Evolutionary conservation across 495 filamentous ascomycete genomes (phyloP).

Genomic region (Ramalina peruviana): DNA sequence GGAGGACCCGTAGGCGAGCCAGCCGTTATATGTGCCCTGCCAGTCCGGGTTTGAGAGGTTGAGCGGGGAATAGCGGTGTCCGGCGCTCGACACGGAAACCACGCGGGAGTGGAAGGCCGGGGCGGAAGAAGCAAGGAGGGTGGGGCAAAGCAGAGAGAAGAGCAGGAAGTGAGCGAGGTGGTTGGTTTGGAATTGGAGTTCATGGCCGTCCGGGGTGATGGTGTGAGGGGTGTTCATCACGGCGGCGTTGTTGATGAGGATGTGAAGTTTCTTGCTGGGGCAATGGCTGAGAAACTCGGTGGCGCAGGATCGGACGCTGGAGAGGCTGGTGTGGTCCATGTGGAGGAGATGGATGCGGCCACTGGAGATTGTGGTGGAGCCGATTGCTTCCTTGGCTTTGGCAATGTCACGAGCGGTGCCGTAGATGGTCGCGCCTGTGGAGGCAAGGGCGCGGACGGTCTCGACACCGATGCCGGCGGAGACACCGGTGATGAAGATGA

Average conservation of each 20-base stretch:
- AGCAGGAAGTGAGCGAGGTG: slow-evolving; percentile 37
- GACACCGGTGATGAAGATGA: slow-evolving; percentile 54
- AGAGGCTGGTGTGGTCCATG: slow-evolving; percentile 32
- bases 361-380: too few relatives aligned
- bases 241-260: slow-evolving; percentile 35
- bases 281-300: slow-evolving; percentile 25
- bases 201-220: slow-evolving; percentile 27
- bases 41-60: slow-evolving; percentile 17
- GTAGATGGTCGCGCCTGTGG: slow-evolving; percentile 36
- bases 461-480: slow-evolving; percentile 41
- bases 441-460: slow-evolving; percentile 33
- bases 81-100: slow-evolving; percentile 26
- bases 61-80: slow-evolving; percentile 21
- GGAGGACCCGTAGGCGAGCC: slow-evolving; percentile 24
- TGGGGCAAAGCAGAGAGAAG: slow-evolving; percentile 30
- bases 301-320: slow-evolving; percentile 28
- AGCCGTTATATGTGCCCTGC: slow-evolving; percentile 21
- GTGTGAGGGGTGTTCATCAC: slow-evolving; percentile 31
- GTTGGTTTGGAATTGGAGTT: slow-evolving; percentile 36
- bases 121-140: slow-evolving; percentile 27
- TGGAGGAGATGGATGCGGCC: slow-evolving; percentile 15
- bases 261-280: slow-evolving; percentile 21
- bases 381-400: slow-evolving; percentile 20
- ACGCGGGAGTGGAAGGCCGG: slow-evolving; percentile 30
- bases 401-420: slow-evolving; percentile 27